Base-by-base conservation (phyloP, 331 rosid genomes). In the Phaseolus coccineus region DNA sequence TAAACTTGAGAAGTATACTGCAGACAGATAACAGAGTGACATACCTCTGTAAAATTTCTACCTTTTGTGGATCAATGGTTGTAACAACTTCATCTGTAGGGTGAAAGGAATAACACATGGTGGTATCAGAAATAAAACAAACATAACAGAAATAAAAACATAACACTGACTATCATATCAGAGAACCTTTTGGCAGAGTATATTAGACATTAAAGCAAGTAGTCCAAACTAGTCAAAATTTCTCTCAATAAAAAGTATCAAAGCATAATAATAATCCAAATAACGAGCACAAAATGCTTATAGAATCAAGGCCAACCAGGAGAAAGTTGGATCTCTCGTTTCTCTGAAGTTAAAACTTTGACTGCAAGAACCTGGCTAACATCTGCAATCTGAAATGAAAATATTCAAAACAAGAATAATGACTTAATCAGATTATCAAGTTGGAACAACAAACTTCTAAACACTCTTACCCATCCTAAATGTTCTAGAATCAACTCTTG, bases 1-100 rank as follows among this genome's bases (percentile, higher is more conserved):
- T 19, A 19, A 19, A 19, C 22, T 19, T 19, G 22, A 19, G 22
- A 19, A 19, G 47, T 64, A 42, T 51, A 79, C 69, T 51, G 35
- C 55, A 37, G 57, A 65, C 72, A 37, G 37, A 59, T 27, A 67
- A 39, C 24, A 50, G 52, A 55, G 13, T 30, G 3, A 46, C 85
- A 33, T 88, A 93, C 98, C 99, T 93, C 81, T 91, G 99, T 69
- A 89, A 87, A 80, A 95, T 95, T 75, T 91, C 99, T 50, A 91
- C 90, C 90, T 95, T 93, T 81, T 87, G 92, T 19, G 94, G 87
- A 87, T 93, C 97, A 85, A 95, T 91, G 56, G 98, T 91, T 47
- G 88, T 82, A 87, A 95, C 82, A 59, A 95, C 97, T 78, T 85
- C 89, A 82, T 93, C 99, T 95, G 96, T 84, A 82, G 78, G 37